Base-by-base conservation (phyloP, 2,329 filamentous ascomycete species). In the Emergomyces orientalis region DNA sequence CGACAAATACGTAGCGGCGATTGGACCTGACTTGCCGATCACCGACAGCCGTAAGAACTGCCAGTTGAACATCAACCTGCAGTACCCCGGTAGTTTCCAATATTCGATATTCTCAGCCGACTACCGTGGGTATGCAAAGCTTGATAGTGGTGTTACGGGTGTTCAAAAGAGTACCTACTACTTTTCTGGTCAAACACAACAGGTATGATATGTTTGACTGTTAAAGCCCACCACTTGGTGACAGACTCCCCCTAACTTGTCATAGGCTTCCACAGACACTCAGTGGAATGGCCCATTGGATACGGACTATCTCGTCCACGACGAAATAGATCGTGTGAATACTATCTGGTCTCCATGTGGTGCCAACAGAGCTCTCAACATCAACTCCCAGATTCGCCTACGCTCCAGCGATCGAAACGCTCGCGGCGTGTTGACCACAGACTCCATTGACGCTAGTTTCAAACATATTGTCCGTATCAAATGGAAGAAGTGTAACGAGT, bases 331-430 rank as follows among this genome's bases (percentile, higher is more conserved):
- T 60, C 74, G 76, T 67, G 75, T 76, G 51, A 78, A 78, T 43
- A 74, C 75, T 49, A 78, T 82, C 64, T 83, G 81, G 81, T 82
- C 80, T 58, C 79, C 80, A 19, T 83, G 81, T 72, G 80, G 80
- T 60, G 70, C 72, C 27, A 74, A 77, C 47, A 79, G 79, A 63
- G 72, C 80, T 65, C 75, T 83, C 68, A 82, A 82, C 73, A 80
- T 83, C 75, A 82, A 83, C 74, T 81, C 79, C 37, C 78, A 81
- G 68, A 74, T 80, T 67, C 78, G 78, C 65, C 70, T 80, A 64
- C 73, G 71, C 8, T 68, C 68, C 63, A 68, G 67, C 37, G 69
- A 71, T 65, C 34, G 67, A 34, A 68, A 67, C 5, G 73, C 73
- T 45, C 71, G 67, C 27, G 79, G 78, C 62, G 67, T 78, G 22